Evolutionary conservation across 768 basidiomycete species (phyloP).

Genomic region (Termitomyces bulborhizus): DNA sequence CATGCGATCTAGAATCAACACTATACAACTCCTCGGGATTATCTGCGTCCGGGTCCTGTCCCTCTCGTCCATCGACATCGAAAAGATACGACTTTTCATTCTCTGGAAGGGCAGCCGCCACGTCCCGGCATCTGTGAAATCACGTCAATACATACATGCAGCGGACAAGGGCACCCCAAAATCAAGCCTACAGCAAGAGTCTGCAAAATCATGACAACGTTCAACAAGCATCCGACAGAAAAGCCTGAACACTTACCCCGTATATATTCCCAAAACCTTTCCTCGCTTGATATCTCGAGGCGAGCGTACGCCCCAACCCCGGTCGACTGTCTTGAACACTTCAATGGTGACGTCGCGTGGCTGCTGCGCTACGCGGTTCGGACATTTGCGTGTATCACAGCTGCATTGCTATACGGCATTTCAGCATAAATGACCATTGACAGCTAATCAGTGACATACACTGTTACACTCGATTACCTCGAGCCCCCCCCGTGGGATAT

Average conservation of each 20-base stretch:
- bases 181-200: constrained; percentile 35
- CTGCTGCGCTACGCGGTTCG: constrained; percentile 56
- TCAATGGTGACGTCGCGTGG: constrained; percentile 54
- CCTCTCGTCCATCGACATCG: constrained; percentile 56
- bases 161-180: neutral
- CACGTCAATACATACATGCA: neutral
- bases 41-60: constrained; percentile 24
- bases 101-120: constrained; percentile 29
- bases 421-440: neutral
- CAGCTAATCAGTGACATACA: constrained; percentile 25
- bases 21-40: constrained; percentile 33
- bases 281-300: constrained; percentile 35
- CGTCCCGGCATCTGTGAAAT: constrained; percentile 33
- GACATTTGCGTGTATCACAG: constrained; percentile 36
- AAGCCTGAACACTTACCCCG: constrained; percentile 43
- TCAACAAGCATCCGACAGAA: neutral
- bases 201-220: constrained; percentile 19
- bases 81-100: constrained; percentile 46
- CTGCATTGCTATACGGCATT: constrained; percentile 30
- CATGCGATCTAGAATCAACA: constrained; percentile 48
- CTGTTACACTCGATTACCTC: constrained; percentile 66
- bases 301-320: constrained; percentile 66
- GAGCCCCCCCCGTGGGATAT: constrained; percentile 31
- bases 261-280: constrained; percentile 61
- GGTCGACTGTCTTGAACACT: constrained; percentile 53